These are phyloP conservation scores for Ochetophila trinervis DNA, from an alignment of 306 rosid species.

Conservation along the genomic window DNA sequence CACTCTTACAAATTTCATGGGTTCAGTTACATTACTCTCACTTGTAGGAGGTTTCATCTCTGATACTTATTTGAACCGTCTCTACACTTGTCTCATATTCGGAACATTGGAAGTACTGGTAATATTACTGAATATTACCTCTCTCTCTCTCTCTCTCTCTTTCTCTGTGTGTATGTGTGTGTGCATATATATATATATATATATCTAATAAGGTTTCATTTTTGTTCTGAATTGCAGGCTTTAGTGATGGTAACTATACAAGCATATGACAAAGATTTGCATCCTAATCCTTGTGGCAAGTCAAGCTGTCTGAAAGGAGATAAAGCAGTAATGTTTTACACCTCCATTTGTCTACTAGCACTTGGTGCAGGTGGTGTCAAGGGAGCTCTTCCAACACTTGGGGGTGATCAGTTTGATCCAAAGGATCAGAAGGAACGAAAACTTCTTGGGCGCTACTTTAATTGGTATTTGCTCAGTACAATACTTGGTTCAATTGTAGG, in stretches of 20 bases:
- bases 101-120: slow-evolving; percentile 44
- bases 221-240: slow-evolving; percentile 35
- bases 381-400: slow-evolving; percentile 54
- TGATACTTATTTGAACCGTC: slow-evolving; percentile 48
- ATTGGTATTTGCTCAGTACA: slow-evolving; percentile 50
- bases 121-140: background rate
- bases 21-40: slow-evolving; percentile 44
- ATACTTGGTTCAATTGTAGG: slow-evolving; percentile 47
- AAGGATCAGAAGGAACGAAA: slow-evolving; percentile 35
- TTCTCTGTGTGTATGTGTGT: background rate
- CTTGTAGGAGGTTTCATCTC: slow-evolving; percentile 61
- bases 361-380: slow-evolving; percentile 61
- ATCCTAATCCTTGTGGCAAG: slow-evolving; percentile 42
- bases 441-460: slow-evolving; percentile 47
- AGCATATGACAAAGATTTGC: slow-evolving; percentile 36
- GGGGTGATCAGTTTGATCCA: slow-evolving; percentile 55
- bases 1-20: slow-evolving; percentile 53
- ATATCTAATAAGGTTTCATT: no score
- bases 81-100: slow-evolving; percentile 54
- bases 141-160: background rate
- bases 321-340: slow-evolving; percentile 39
- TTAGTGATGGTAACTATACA: slow-evolving; percentile 45
- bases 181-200: background rate
- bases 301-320: slow-evolving; percentile 42
- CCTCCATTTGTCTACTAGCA: slow-evolving; percentile 43